Base-by-base conservation (phyloP, 2,329 filamentous ascomycete genomes). In the Mycosphaerella sp. region DNA sequence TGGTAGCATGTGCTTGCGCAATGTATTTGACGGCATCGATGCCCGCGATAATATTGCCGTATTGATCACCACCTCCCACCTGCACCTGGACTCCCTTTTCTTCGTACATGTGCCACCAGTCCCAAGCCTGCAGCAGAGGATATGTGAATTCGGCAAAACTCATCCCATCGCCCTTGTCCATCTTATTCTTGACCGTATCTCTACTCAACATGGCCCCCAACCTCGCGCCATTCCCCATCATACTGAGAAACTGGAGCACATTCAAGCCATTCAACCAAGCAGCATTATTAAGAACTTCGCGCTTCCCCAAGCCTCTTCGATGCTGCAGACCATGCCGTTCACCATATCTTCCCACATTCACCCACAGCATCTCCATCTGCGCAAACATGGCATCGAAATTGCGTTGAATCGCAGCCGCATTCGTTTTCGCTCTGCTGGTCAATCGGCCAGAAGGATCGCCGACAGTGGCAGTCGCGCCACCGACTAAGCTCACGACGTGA, bases 61-160 rank as follows among this genome's bases (percentile, higher is more conserved):
- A 97, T 73, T 98, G 93, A 68, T 98, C 93, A 6, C 90, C 90
- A 39, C 93, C 93, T 54, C 93, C 93, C 49, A 98, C 88, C 72
- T 98, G 90, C 68, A 97, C 80, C 67, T 91, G 85, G 8, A 90
- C 78, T 45, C 80, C 78, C 48, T 78, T 80, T 23, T 78, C 77
- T 45, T 81, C 78, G 72, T 87, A 95, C 74, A 97, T 80, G 62
- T 87, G 79, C 88, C 89, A 97, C 82, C 91, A 98, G 70, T 98
- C 93, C 86, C 91, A 97, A 21, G 86, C 90, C 69, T 98, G 93
- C 64, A 97, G 82, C 12, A 98, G 74, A 1, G 95, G 93, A 67
- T 98, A 98, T 41, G 84, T 81, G 70, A 98, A 95, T 69, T 98
- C 93, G 36, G 89, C 85, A 64, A 95, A 87, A 0, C 91, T 95